Evolutionary conservation across 192 early-diverging fungal genomes (phyloP), one percentile per base, ranked within the genome.

Genomic region (Backusella macrospora): DNA sequence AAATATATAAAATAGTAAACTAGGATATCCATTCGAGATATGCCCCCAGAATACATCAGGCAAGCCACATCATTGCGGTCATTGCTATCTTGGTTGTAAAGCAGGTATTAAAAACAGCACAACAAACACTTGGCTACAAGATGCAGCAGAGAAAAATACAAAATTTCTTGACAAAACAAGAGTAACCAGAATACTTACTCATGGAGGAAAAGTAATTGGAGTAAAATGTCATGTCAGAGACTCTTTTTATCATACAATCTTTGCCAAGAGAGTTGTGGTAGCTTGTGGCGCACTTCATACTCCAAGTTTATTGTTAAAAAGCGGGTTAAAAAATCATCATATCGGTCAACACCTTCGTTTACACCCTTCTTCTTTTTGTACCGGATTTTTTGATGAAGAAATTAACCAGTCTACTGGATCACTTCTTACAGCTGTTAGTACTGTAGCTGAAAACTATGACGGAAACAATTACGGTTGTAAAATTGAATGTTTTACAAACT

Each of bases 21-120:
- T 92, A 26, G 93, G 93, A 44, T 85, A 85, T 49, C 79, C 82
- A 1, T 48, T 59, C 37, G 83, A 75, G 42, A 65, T 73, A 7
- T 87, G 93, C 46, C 89, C 92, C n/a, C 93, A 94, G 84, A 93
- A 93, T 77, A 84, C 86, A 13, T 88, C 76, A 2, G 65, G 74
- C 16, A 69, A 74, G 0, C 68, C 78, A 8, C 91, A 93, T 73
- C 69, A 83, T 44, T 92, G 91, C 65, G 90, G 90, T 12, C 89
- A 81, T 78, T 93, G 92, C 43, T 78, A 73, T 38, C 86, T 88
- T 18, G 93, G 93, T 13, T 94, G 93, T 72, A 83, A 83, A 43
- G 87, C 85, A 55, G 89, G 88, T 13, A 75, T 75, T 37, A 94
- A 94, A 73, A 91, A 92, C 73, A 80, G 86, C 12, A 81, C 89